A percentile compares a stretch with the other conserved stretches of the same genome.
Evolutionary conservation across 345 rosid genomes (phyloP).

Genomic region (Conringia planisiliqua): DNA sequence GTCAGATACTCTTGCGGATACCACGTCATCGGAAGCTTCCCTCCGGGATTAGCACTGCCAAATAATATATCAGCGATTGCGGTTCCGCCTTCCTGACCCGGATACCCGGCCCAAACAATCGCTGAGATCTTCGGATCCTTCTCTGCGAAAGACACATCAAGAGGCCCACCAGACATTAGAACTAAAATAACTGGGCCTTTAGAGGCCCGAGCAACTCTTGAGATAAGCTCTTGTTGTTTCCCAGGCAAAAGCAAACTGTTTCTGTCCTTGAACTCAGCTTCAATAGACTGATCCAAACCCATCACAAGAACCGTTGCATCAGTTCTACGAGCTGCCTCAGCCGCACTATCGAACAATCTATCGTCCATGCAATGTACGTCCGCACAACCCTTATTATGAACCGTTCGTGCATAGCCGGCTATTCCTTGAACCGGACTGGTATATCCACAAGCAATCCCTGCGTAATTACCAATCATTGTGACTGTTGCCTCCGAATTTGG

Average conservation of each 20-base stretch:
- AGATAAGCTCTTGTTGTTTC: conserved; percentile 68
- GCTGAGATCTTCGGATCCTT: conserved; percentile 45
- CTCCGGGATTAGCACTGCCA: conserved; percentile 77
- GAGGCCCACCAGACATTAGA: conserved; percentile 83
- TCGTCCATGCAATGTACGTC: conserved; percentile 61
- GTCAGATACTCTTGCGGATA: conserved; percentile 67
- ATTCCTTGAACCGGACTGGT: conserved; percentile 72
- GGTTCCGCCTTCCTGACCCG: conserved; percentile 84
- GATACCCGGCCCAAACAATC: conserved; percentile 94
- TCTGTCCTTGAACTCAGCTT: conserved; percentile 76
- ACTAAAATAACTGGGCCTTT: conserved; percentile 67
- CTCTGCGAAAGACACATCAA: conserved; percentile 69
- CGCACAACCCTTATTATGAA: conserved; percentile 59
- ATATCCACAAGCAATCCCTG: conserved; percentile 83
- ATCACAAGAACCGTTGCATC: conserved; percentile 76
- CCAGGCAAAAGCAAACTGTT: conserved; percentile 67
- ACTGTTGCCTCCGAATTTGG: conserved; percentile 71
- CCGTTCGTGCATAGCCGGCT: conserved; percentile 44
- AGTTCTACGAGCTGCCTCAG: conserved; percentile 45
- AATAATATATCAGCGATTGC: conserved; percentile 83
- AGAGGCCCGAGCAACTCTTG: conserved; percentile 50
- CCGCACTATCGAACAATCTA: conserved; percentile 46
- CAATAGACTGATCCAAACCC: conserved; percentile 90
- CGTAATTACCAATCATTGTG: conserved; percentile 95
- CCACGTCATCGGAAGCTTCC: conserved; percentile 91